These are phyloP conservation scores for Coemansia sp. DNA, from an alignment of 192 early-diverging fungal genomes.

Conservation along the genomic window DNA sequence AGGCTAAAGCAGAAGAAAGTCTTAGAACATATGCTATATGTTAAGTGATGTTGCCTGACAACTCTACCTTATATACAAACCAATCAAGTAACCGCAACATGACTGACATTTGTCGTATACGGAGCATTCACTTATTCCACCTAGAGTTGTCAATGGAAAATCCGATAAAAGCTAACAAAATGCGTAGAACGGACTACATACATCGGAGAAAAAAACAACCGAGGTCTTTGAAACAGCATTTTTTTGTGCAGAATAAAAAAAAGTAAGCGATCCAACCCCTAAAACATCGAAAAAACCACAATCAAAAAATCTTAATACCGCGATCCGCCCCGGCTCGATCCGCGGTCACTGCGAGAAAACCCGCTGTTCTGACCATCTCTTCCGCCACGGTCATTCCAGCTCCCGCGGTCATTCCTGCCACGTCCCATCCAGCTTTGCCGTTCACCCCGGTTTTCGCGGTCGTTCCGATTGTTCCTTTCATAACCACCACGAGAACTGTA, in stretches of 20 bases:
- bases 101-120: too few species aligned
- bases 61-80: too few species aligned
- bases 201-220: too few species aligned
- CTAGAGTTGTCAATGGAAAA: too few species aligned
- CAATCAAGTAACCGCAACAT: too few species aligned
- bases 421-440: conserved; percentile 2
- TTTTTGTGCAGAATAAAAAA: neutral
- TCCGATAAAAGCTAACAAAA: too few species aligned
- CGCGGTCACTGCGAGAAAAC: too few species aligned
- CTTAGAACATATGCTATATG: neutral
- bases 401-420: neutral
- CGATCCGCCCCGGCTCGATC: too few species aligned
- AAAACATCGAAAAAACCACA: neutral
- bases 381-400: neutral
- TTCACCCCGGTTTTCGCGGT: neutral
- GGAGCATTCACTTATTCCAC: too few species aligned
- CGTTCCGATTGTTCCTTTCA: neutral
- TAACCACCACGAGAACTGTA: neutral
- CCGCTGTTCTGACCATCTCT: neutral
- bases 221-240: too few species aligned
- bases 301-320: neutral
- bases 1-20: neutral
- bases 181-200: too few species aligned
- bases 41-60: too few species aligned
- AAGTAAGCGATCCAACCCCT: neutral